phyloP scores from a whole-genome alignment of 2,329 filamentous ascomycete genomes.

The Exophiala calicioides region DNA sequence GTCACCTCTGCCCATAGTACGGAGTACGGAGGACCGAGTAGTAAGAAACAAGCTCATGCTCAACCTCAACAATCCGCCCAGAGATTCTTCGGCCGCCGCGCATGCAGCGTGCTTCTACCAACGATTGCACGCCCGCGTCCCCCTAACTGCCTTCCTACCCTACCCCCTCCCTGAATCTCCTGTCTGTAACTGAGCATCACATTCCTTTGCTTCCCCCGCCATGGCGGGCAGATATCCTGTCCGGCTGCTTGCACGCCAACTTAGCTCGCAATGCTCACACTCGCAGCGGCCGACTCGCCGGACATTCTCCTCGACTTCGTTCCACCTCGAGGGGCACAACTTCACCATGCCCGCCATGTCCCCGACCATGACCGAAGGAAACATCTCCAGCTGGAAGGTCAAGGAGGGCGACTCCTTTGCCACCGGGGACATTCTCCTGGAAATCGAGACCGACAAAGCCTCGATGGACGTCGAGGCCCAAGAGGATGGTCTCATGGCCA shows the following conservation, averaged over 20 bases:
- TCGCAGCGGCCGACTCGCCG: conserved; percentile 23
- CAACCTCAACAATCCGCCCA: no score
- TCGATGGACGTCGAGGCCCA: conserved; percentile 94
- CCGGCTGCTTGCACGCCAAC: conserved; percentile 28
- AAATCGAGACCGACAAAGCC: conserved; percentile 93
- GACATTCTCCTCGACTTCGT: conserved; percentile 23
- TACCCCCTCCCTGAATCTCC: not conserved
- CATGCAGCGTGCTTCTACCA: no score
- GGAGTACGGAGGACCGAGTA: no score
- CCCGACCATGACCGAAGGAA: conserved; percentile 91
- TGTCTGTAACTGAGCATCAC: not conserved
- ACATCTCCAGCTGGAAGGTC: conserved; percentile 80
- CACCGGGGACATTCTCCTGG: conserved; percentile 82
- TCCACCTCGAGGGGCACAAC: conserved; percentile 70
- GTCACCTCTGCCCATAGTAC: no score
- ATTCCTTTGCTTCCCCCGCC: not conserved
- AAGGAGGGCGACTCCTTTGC: conserved; percentile 81
- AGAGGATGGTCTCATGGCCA: conserved; percentile 82
- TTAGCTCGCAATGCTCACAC: conserved; percentile 24
- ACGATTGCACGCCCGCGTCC: no score
- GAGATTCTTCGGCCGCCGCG: no score
- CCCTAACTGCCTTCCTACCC: no score
- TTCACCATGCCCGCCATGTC: conserved; percentile 90
- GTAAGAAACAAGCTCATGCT: no score
- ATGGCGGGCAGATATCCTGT: conserved; percentile 31